Percentiles rank a stretch among this genome's conserved stretches.
These are phyloP conservation scores for Verticillium klebahnii DNA, from an alignment of 2,329 filamentous ascomycete genomes.

Conservation along the genomic window DNA sequence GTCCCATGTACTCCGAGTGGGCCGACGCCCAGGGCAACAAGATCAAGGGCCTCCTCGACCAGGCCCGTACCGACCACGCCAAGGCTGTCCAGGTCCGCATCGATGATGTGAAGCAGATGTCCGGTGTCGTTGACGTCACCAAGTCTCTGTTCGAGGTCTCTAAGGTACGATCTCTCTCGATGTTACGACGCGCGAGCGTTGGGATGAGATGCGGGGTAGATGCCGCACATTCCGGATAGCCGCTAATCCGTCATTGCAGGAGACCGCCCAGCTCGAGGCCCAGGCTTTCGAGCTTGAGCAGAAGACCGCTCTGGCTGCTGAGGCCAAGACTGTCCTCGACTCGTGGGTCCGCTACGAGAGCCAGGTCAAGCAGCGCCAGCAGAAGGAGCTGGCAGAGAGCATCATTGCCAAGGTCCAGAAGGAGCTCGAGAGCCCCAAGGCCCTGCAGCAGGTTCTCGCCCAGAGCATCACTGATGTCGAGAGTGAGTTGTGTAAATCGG, in stretches of 20 bases:
- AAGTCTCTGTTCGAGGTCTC: conserved; percentile 97
- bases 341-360: conserved; percentile 98
- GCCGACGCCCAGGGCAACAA: conserved; percentile 83
- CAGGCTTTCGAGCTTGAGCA: conserved; percentile 97
- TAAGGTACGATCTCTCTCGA: conserved; percentile 62
- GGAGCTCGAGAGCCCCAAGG: conserved; percentile 97
- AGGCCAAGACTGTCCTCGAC: conserved; percentile 94
- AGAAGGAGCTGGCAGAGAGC: conserved; percentile 87
- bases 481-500: conserved; percentile 51
- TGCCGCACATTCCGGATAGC: not conserved
- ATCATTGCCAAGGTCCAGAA: conserved; percentile 98
- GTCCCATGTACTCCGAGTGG: conserved; percentile 89
- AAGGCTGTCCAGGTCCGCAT: conserved; percentile 93
- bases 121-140: conserved; percentile 91
- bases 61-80: conserved; percentile 90
- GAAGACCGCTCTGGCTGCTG: conserved; percentile 82
- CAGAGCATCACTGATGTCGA: conserved; percentile 96
- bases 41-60: conserved; percentile 93
- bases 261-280: conserved; percentile 94
- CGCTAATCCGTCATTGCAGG: conserved; percentile 44
- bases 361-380: conserved; percentile 98
- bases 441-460: conserved; percentile 94
- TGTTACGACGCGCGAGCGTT: conserved; percentile 1
- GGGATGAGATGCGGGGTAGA: not conserved
- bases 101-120: conserved; percentile 89